Base-by-base conservation (phyloP, 805 yeast species). In the Candida nanaspora region DNA sequence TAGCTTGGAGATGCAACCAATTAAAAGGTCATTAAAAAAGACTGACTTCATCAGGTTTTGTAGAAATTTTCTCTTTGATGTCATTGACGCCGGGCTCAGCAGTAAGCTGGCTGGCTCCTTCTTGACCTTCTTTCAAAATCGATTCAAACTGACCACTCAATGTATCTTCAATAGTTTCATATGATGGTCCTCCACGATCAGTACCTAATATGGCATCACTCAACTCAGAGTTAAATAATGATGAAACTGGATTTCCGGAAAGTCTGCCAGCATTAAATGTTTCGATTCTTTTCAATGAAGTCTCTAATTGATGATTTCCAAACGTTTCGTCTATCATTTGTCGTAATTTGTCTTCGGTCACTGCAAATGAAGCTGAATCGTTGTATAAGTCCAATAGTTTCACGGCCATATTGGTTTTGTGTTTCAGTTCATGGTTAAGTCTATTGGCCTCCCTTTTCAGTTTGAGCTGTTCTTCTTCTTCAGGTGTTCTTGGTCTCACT, bases 391-490 rank as follows among this genome's bases (percentile, higher is more conserved):
- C 82, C 44, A 89, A 64, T 37, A 88, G 62, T 37, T 73, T 66
- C 31, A 65, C 65, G 14, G 88, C 77, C 50, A 73, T 73, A 34
- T 64, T 61, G 46, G 75, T 77, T 48, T 76, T 70, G 5, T 68
- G 69, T 38, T 63, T 65, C 43, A 82, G 69, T 50, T 79, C 79
- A 13, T 62, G 56, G 33, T 70, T 63, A 46, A 73, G 68, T 57
- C 93, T 73, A 62, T 88, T 89, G 50, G 82, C 74, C 37, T 66
- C 61, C 49, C 89, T 72, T 59, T 83, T 85, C 51, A 76, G 71
- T 25, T 61, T 51, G 47, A 86, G 63, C 23, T 73, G 52, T 40
- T 70, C 73, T 38, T 63, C 59, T 62, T 89, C 95, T 52, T 80
- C 93, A 20, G 65, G 68, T 0, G 94, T 82, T 59, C 95, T 74